These are phyloP conservation scores for Rhizophagus clarus DNA, from an alignment of 192 early-diverging fungal species.

Conservation along the genomic window DNA sequence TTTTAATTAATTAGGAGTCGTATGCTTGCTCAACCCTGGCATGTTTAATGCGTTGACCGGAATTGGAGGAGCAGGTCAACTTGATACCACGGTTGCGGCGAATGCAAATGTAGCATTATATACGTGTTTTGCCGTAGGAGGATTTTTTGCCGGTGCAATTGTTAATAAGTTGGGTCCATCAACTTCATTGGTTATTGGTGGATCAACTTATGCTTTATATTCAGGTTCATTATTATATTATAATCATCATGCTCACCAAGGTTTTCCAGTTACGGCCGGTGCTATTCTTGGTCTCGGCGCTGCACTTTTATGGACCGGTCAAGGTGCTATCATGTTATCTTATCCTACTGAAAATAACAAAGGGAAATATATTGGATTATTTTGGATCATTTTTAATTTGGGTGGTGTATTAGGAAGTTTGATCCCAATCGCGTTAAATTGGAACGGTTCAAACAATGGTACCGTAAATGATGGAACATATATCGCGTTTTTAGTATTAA, in stretches of 20 bases:
- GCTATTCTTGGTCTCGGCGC: slow-evolving; percentile 81
- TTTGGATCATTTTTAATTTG: slow-evolving; percentile 88
- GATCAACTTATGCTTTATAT: slow-evolving; percentile 74
- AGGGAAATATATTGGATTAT: slow-evolving; percentile 79
- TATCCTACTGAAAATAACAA: slow-evolving; percentile 83
- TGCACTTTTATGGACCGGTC: slow-evolving; percentile 74
- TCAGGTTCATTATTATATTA: slow-evolving; percentile 73
- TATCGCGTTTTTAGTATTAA: slow-evolving; percentile 70
- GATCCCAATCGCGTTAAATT: slow-evolving; percentile 74
- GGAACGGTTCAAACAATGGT: slow-evolving; percentile 45
- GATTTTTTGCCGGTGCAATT: slow-evolving; percentile 72
- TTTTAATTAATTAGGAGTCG: background rate
- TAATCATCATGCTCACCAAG: slow-evolving; percentile 57
- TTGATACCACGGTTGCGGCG: slow-evolving; percentile 60
- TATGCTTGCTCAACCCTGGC: slow-evolving; percentile 7
- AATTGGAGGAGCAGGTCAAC: slow-evolving; percentile 69
- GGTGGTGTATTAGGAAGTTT: slow-evolving; percentile 82
- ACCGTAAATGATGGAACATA: slow-evolving; percentile 72
- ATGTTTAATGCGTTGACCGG: slow-evolving; percentile 33
- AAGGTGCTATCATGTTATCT: slow-evolving; percentile 84
- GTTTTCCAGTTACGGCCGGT: slow-evolving; percentile 73
- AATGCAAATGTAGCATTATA: slow-evolving; percentile 80
- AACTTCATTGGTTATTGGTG: slow-evolving; percentile 68
- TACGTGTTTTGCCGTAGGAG: slow-evolving; percentile 77
- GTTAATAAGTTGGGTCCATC: slow-evolving; percentile 81